Conservation (phyloP, 129 eudicot genomes). For the Kitagawia praeruptora region DNA sequence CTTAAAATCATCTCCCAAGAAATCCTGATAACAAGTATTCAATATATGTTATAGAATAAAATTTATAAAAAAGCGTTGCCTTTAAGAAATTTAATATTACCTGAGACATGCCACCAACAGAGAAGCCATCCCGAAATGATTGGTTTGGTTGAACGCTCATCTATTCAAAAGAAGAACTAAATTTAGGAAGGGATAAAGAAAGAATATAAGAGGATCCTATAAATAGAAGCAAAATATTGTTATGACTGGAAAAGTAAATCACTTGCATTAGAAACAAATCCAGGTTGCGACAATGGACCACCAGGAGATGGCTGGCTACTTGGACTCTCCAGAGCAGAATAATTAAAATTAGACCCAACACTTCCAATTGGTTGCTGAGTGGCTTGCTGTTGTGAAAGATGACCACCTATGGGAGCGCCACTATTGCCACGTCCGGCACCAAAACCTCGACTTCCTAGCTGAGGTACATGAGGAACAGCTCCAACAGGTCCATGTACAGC, state of each 20-base stretch:
- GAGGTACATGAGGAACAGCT: constrained; percentile 81
- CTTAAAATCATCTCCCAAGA: constrained; percentile 95
- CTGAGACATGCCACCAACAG: constrained; percentile 98
- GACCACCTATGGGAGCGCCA: constrained; percentile 66
- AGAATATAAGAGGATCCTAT: background rate
- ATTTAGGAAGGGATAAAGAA: background rate
- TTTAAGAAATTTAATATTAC: constrained; percentile 21
- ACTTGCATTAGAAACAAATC: constrained; percentile 78
- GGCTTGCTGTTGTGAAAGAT: constrained; percentile 73
- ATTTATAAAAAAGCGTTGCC: background rate
- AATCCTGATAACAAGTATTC: constrained; percentile 45
- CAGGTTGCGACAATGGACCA: constrained; percentile 87
- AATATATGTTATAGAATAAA: background rate
- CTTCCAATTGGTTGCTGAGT: constrained; percentile 65
- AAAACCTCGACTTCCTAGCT: constrained; percentile 86
- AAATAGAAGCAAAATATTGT: background rate
- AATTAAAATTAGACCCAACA: constrained; percentile 58
- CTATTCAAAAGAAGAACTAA: constrained; percentile 21
- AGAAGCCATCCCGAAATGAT: constrained; percentile 80
- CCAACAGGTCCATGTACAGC: constrained; percentile 92
- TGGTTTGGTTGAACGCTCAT: constrained; percentile 69
- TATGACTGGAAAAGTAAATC: background rate
- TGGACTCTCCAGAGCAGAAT: constrained; percentile 63
- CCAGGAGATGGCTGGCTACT: constrained; percentile 76
- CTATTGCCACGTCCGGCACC: constrained; percentile 86